A percentile compares a stretch with the other conserved stretches of the same genome.
These are phyloP conservation scores for Ceratobasidium sp. DNA, from an alignment of 1,284 basidiomycete genomes.

Conservation along the genomic window DNA sequence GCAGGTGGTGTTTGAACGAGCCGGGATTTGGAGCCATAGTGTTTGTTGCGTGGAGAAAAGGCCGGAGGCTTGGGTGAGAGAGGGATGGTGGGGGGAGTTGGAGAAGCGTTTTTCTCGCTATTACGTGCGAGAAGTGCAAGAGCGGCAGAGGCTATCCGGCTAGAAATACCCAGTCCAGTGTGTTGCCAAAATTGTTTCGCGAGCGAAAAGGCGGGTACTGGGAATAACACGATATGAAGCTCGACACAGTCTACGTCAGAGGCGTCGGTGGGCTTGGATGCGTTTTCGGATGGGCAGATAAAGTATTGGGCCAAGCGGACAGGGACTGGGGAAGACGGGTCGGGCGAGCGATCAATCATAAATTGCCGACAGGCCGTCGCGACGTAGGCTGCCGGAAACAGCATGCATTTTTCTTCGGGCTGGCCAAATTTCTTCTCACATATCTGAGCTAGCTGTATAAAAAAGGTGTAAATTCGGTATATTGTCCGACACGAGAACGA, in stretches of 20 bases:
- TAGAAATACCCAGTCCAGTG: slow-evolving; percentile 89
- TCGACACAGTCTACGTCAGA: slow-evolving; percentile 57
- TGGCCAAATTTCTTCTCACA: slow-evolving; percentile 82
- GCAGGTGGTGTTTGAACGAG: slow-evolving; percentile 42
- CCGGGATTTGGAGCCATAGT: slow-evolving; percentile 51
- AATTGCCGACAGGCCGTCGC: slow-evolving; percentile 83
- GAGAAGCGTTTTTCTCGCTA: slow-evolving; percentile 52
- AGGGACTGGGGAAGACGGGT: slow-evolving; percentile 58
- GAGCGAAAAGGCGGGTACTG: slow-evolving; percentile 68
- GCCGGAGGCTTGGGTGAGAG: slow-evolving; percentile 61
- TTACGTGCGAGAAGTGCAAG: slow-evolving; percentile 67
- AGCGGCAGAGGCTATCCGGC: slow-evolving; percentile 86
- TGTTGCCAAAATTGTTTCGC: slow-evolving; percentile 98
- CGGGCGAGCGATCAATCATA: slow-evolving; percentile 66
- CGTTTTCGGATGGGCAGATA: slow-evolving; percentile 65
- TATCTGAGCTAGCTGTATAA: slow-evolving; percentile 73
- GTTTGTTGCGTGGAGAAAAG: slow-evolving; percentile 68
- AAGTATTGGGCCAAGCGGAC: slow-evolving; percentile 79
- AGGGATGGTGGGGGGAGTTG: slow-evolving; percentile 52
- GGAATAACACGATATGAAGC: slow-evolving; percentile 86
- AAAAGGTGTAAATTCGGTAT: slow-evolving; percentile 27
- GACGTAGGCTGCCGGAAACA: slow-evolving; percentile 77
- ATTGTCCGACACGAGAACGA: slow-evolving; percentile 5
- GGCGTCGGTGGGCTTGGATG: slow-evolving; percentile 50
- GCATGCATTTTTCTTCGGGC: slow-evolving; percentile 76